phyloP scores from a whole-genome alignment of 192 early-diverging fungal species.

The Coemansia pectinata region DNA sequence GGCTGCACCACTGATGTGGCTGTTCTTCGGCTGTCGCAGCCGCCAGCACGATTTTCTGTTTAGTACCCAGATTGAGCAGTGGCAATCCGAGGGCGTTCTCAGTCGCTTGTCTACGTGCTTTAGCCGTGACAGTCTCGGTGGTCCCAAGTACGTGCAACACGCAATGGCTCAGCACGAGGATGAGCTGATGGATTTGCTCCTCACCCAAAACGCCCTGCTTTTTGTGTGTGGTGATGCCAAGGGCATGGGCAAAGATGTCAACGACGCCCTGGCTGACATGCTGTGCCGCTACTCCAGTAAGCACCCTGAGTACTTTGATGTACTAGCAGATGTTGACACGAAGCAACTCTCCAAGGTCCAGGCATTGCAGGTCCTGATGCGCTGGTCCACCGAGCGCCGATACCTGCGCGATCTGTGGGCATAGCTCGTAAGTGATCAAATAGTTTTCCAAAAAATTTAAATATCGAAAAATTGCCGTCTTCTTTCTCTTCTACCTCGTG shows the following conservation, averaged over 20 bases:
- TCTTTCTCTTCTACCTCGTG: neutral
- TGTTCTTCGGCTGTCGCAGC: slow-evolving; percentile 87
- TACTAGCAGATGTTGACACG: neutral
- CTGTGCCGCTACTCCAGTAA: slow-evolving; percentile 44
- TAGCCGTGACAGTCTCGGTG: slow-evolving; percentile 58
- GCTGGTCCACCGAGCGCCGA: slow-evolving; percentile 53
- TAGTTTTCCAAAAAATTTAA: neutral
- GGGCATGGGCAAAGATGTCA: slow-evolving; percentile 87
- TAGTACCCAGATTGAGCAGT: slow-evolving; percentile 60
- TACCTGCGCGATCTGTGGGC: slow-evolving; percentile 55
- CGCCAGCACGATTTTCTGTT: slow-evolving; percentile 71
- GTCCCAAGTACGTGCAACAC: slow-evolving; percentile 83
- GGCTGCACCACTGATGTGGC: slow-evolving; percentile 33
- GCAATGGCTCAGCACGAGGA: slow-evolving; percentile 57
- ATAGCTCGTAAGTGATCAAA: neutral
- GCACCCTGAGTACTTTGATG: slow-evolving; percentile 35
- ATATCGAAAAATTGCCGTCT: neutral
- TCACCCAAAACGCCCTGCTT: slow-evolving; percentile 62
- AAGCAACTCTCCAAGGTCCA: slow-evolving; percentile 7
- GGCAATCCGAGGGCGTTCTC: slow-evolving; percentile 53
- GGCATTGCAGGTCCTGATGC: slow-evolving; percentile 57
- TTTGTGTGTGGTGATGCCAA: slow-evolving; percentile 86
- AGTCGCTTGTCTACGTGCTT: slow-evolving; percentile 62
- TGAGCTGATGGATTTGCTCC: slow-evolving; percentile 62
- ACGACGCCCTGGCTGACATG: slow-evolving; percentile 73